Base-by-base conservation (phyloP, 2,329 filamentous ascomycete species). In the Lachnellula occidentalis region DNA sequence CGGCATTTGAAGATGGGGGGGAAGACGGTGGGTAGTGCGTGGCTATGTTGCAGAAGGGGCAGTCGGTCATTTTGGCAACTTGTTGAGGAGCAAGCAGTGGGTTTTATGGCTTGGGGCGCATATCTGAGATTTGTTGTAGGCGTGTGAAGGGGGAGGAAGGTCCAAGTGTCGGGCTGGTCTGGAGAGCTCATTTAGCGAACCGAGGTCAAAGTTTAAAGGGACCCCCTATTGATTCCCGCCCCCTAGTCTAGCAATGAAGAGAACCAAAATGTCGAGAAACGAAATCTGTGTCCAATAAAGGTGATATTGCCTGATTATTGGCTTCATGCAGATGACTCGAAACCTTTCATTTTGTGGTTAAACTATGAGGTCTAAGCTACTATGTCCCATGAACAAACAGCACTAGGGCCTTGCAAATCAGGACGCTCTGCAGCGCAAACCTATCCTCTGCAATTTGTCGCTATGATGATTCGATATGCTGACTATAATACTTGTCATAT, bases 41-140 rank as follows among this genome's bases (percentile, higher is more conserved):
- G 22, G 78, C 73, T 63, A 87, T 87, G 58, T 69, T 71, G 74
- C 84, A 87, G 68, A 87, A 87, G 8, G 84, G 81, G 61, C 84
- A 87, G 21, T 42, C 8, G 51, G 49, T 2, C 34, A 48, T 34
- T 17, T 21, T 48, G 34, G 14, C 6, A 39, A 34, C 31, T 37
- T 45, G n/a, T 24, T 45, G 36, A 22, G 21, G 19, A 48, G 51
- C 53, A 47, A 36, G 48, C 27, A 54, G 24, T 41, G 36, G 50
- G 31, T 34, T 51, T 54, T 59, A 55, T 57, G 31, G 53, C 41
- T 45, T n/a, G 46, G 42, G 52, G 53, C 56, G 54, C 58, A 61
- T 60, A 7, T 31, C 9, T 31, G 27, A 9, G 46, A n/a, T n/a
- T 36, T 34, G 36, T 17, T 53, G 51, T 21, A 27, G 4, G 9